Conservation (phyloP, 352 stramenopile species). For the Blastocystis sp. region DNA sequence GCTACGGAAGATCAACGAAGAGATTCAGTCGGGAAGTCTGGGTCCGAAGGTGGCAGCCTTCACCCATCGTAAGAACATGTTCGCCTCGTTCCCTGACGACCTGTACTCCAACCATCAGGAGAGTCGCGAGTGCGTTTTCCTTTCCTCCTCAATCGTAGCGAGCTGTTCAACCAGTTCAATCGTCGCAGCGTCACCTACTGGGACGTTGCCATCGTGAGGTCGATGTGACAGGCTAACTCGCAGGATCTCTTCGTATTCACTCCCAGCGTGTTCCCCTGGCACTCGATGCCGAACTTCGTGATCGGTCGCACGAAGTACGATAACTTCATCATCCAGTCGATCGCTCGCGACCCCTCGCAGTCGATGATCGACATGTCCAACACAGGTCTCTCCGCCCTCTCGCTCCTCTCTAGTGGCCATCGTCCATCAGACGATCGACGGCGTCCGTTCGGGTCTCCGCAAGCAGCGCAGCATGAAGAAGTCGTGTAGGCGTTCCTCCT, state of each 20-base stretch:
- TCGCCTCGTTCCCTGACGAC: slow-evolving; percentile 16
- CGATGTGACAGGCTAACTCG: neutral
- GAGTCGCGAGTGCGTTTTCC: neutral
- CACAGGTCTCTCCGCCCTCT: neutral
- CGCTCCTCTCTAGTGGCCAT: slow-evolving; percentile 24
- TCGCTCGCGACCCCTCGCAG: slow-evolving; percentile 31
- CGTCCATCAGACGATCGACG: slow-evolving; percentile 37
- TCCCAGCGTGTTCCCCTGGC: slow-evolving; percentile 33
- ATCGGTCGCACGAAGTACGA: slow-evolving; percentile 56
- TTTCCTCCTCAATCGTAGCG: neutral
- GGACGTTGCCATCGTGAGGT: slow-evolving; percentile 39
- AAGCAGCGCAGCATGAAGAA: slow-evolving; percentile 55
- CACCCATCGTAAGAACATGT: slow-evolving; percentile 54
- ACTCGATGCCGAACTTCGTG: slow-evolving; percentile 53
- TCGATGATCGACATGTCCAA: slow-evolving; percentile 35
- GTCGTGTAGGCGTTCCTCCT: neutral
- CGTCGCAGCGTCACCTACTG: slow-evolving; percentile 47
- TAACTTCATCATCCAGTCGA: slow-evolving; percentile 51
- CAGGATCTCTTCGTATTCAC: slow-evolving; percentile 57
- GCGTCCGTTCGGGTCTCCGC: slow-evolving; percentile 10
- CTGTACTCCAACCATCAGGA: slow-evolving; percentile 35
- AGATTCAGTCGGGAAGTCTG: slow-evolving; percentile 31
- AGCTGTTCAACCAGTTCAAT: slow-evolving; percentile 44
- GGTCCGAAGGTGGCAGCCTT: neutral
- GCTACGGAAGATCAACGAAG: neutral